Evolutionary conservation across 1,284 basidiomycete genomes (phyloP).

Genomic region (Trichosporon ovoides): DNA sequence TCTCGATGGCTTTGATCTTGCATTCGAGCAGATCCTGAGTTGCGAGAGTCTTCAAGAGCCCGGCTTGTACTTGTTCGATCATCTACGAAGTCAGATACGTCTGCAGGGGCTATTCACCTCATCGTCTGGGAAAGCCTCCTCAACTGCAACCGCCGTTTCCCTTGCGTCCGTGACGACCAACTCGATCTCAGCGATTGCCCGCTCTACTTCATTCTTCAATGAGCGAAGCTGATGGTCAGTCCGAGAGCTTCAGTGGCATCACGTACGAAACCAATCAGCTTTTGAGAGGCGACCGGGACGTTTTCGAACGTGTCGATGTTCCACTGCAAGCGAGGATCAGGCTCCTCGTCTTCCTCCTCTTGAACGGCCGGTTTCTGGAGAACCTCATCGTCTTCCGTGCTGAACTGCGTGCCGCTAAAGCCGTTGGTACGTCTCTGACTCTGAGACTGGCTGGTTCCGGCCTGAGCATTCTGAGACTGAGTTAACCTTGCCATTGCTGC

Average conservation of each 20-base stretch:
- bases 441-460: background rate
- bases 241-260: background rate
- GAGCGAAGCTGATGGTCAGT: constrained; percentile 7
- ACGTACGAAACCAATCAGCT: background rate
- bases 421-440: background rate
- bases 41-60: constrained; percentile 6
- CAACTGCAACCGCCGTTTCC: constrained; percentile 24
- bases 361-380: constrained; percentile 52
- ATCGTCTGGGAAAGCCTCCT: constrained; percentile 29
- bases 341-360: constrained; percentile 15
- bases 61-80: constrained; percentile 11
- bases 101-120: constrained; percentile 17
- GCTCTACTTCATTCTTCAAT: constrained; percentile 16
- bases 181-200: constrained; percentile 18
- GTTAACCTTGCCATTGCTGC: background rate
- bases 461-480: background rate
- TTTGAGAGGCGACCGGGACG: constrained; percentile 10
- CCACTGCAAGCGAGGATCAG: constrained; percentile 17
- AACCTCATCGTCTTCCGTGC: background rate
- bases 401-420: background rate
- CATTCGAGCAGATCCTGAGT: constrained; percentile 17
- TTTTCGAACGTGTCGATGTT: constrained; percentile 28
- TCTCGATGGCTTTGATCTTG: constrained; percentile 51
- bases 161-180: constrained; percentile 16
- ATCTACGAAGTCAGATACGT: constrained; percentile 1